A percentile compares a stretch with the other conserved stretches of the same genome.
Conservation (phyloP, 257 asterid genomes). For the Petunia axillaris region DNA sequence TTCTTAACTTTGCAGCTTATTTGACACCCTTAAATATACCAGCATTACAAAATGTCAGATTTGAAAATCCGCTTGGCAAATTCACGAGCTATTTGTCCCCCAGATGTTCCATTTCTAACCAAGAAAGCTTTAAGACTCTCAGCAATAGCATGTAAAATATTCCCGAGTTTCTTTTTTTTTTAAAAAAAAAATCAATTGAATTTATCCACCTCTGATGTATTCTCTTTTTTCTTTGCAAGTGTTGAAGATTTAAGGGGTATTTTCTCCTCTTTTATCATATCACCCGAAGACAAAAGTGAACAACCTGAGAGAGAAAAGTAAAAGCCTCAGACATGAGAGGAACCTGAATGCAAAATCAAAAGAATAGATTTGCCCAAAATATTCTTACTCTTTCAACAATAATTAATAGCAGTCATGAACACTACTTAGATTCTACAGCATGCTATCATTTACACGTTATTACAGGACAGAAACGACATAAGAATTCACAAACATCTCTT, state of each 20-base stretch:
- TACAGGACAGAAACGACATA: neutral
- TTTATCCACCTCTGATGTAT: neutral
- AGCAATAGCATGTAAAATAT: too few species aligned
- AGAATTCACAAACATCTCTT: neutral
- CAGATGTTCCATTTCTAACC: too few species aligned
- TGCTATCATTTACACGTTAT: neutral
- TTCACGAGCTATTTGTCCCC: neutral
- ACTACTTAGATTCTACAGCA: neutral
- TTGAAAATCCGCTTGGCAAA: neutral
- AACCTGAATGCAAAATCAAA: too few species aligned
- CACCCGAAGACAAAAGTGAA: constrained; percentile 10
- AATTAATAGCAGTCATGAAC: neutral
- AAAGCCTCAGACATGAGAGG: neutral
- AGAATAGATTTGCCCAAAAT: too few species aligned
- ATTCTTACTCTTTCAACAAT: too few species aligned
- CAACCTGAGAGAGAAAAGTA: neutral
- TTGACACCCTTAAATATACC: neutral
- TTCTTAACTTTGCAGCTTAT: neutral
- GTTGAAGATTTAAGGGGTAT: too few species aligned
- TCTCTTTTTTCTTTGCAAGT: neutral
- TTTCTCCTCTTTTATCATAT: neutral
- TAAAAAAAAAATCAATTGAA: too few species aligned
- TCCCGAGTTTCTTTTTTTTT: too few species aligned
- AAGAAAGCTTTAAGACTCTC: too few species aligned
- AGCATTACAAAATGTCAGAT: neutral